Base-by-base conservation (phyloP, 768 basidiomycete species). In the Xanthoconium purpureum region DNA sequence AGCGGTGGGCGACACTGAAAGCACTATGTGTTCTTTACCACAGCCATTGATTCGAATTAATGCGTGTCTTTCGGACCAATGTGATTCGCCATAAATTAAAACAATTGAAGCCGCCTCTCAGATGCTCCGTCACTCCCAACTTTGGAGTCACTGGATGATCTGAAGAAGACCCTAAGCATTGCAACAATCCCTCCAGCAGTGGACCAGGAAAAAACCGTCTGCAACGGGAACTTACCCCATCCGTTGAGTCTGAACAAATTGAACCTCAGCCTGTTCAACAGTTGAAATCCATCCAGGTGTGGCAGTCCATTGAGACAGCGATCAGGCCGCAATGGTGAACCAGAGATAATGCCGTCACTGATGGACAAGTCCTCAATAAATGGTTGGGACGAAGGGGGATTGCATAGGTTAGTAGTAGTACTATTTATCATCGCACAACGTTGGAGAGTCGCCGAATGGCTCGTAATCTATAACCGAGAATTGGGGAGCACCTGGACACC, bases 251-350 rank as follows among this genome's bases (percentile, higher is more conserved):
- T n/a, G n/a, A n/a, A n/a, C n/a, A n/a, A n/a, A n/a, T n/a, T n/a
- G n/a, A n/a, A n/a, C n/a, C 6, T 46, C 18, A 30, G 51, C 17
- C 24, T 37, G 12, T 12, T 52, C 18, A 18, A 40, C 40, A 57
- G 42, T 44, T 39, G 44, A 47, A 32, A 24, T 52, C 7, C 57
- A 52, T 35, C 56, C 44, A n/a, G 35, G 57, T 39, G 18, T 59
- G 39, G 44, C 9, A 59, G 45, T 59, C 49, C 15, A 15, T 60
- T 54, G 35, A 43, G 33, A 29, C 49, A 30, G 20, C 39, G 45
- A 42, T 52, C 14, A 45, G 37, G 20, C 20, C 59, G 38, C 49
- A 52, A 32, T n/a, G n/a, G n/a, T n/a, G n/a, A n/a, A n/a, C n/a
- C n/a, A n/a, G n/a, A 39, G 40, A 36, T 24, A 54, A 13, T 35